These are phyloP conservation scores for Plasmopara muralis DNA, from an alignment of 352 stramenopile species.

Conservation along the genomic window DNA sequence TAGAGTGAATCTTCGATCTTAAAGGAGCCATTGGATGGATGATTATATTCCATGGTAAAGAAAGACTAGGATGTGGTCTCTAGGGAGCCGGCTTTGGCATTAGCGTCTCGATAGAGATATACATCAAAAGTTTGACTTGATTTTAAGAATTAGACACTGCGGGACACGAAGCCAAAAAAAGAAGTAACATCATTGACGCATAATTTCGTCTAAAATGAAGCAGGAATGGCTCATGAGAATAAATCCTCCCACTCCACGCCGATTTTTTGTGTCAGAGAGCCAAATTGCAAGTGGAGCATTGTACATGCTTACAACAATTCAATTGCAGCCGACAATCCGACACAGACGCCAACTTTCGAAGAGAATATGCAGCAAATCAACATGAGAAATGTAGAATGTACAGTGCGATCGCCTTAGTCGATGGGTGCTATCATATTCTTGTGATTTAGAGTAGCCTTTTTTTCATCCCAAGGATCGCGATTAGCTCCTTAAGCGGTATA, in stretches of 20 bases:
- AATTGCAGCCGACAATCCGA: neutral
- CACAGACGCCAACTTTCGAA: neutral
- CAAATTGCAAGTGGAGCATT: neutral
- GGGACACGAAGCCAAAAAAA: no score
- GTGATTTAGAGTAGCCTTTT: neutral
- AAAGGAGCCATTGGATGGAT: no score
- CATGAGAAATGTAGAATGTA: neutral
- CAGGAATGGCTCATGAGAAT: neutral
- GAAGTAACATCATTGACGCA: conserved; percentile 1
- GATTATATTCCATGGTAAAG: no score
- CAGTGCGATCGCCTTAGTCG: neutral
- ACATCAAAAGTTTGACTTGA: no score
- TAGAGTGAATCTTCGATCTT: no score
- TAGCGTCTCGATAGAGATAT: no score
- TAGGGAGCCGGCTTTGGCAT: no score
- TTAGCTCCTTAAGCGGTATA: neutral
- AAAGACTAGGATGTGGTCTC: no score
- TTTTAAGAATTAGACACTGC: no score
- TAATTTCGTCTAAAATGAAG: neutral
- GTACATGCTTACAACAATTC: neutral
- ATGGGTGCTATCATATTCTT: neutral
- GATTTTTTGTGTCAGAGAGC: neutral
- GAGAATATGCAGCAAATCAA: neutral
- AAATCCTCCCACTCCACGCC: neutral
- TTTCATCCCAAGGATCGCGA: neutral